Evolutionary conservation across 257 asterid species (phyloP).

Genomic region (Plantago elongata): DNA sequence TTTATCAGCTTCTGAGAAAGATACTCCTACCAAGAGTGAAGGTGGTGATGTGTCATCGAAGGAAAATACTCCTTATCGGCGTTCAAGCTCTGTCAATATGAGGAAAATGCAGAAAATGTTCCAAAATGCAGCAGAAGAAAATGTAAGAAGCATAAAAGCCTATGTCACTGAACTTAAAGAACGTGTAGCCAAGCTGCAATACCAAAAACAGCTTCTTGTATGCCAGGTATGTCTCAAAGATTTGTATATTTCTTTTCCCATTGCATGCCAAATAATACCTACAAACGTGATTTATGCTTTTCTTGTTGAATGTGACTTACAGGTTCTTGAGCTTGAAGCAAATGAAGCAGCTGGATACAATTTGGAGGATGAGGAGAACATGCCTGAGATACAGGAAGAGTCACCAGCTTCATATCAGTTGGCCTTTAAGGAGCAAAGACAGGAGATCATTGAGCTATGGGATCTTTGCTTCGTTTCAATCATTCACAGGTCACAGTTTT

Average conservation of each 20-base stretch:
- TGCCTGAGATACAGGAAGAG: constrained; percentile 51
- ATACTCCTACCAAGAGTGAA: constrained; percentile 83
- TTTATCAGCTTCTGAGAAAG: constrained; percentile 57
- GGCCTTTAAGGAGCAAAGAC: constrained; percentile 67
- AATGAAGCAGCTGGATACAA: constrained; percentile 84
- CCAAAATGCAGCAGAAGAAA: constrained; percentile 97
- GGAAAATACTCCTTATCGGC: constrained; percentile 84
- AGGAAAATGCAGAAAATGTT: constrained; percentile 95
- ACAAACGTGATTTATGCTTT: neutral
- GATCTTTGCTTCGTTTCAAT: constrained; percentile 82
- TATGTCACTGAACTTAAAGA: constrained; percentile 93
- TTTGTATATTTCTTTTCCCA: neutral
- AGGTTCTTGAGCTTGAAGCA: constrained; percentile 97
- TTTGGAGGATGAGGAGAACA: constrained; percentile 53
- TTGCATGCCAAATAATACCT: too few species aligned
- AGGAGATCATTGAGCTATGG: constrained; percentile 88
- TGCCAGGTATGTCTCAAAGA: constrained; percentile 60
- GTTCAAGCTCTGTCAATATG: constrained; percentile 94
- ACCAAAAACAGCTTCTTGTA: constrained; percentile 94
- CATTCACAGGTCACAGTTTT: constrained; percentile 85
- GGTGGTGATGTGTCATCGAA: constrained; percentile 76
- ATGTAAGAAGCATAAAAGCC: constrained; percentile 89
- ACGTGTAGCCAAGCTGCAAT: constrained; percentile 96
- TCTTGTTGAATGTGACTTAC: constrained; percentile 1
- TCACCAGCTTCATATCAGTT: constrained; percentile 76